Conservation (phyloP, 2,329 filamentous ascomycete genomes). For the Fonsecaea pedrosoi region DNA sequence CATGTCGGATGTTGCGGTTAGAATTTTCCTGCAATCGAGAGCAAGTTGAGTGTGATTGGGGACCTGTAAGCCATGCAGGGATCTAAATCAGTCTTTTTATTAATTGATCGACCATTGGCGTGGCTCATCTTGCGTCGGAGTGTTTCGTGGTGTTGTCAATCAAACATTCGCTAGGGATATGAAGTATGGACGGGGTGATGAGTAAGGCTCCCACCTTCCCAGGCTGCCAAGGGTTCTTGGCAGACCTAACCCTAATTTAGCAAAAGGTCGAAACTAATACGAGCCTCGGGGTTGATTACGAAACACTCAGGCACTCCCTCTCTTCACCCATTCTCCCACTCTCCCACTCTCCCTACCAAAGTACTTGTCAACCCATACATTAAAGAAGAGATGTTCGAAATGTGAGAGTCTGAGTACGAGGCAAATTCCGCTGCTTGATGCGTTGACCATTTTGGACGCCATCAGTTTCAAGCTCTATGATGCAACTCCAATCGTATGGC, state of each 20-base stretch:
- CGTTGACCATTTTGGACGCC: not conserved
- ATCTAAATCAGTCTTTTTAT: not conserved
- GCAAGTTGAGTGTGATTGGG: not conserved
- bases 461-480: no score
- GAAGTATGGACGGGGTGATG: not conserved
- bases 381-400: not conserved
- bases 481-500: not conserved
- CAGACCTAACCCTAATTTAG: not conserved
- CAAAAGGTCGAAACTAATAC: not conserved
- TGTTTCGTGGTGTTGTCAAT: not conserved
- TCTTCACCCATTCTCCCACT: no score
- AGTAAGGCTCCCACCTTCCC: not conserved
- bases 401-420: not conserved
- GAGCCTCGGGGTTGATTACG: constrained; percentile 5
- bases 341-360: no score
- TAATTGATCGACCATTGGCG: not conserved
- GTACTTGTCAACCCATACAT: no score
- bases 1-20: not conserved
- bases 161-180: not conserved
- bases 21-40: not conserved
- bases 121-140: not conserved
- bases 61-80: not conserved
- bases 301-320: not conserved
- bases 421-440: not conserved
- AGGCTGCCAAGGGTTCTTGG: not conserved